Percentiles rank a stretch among this genome's conserved stretches.
Evolutionary conservation across 164 flowering plant genomes (phyloP).

Genomic region (Saururus chinensis): DNA sequence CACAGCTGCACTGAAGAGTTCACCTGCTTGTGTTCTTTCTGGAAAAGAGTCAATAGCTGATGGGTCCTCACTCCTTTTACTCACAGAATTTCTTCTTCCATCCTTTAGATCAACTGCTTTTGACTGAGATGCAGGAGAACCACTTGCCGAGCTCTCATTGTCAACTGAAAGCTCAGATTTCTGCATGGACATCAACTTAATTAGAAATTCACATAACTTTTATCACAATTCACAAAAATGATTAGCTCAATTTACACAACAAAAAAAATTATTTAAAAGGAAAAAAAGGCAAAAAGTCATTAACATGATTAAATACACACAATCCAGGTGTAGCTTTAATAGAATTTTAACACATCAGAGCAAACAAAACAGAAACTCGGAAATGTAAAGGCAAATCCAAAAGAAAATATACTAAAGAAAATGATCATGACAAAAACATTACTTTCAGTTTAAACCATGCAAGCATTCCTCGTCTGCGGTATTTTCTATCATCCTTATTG

Average conservation of each 20-base stretch:
- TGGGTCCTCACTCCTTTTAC: constrained; percentile 41
- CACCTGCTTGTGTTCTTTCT: constrained; percentile 68
- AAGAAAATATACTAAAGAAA: neutral
- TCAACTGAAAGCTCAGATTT: constrained; percentile 47
- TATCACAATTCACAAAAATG: neutral
- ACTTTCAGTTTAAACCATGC: constrained; percentile 75
- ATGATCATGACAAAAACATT: constrained; percentile 9
- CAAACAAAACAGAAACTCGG: no score
- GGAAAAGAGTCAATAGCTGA: constrained; percentile 33
- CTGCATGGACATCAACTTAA: constrained; percentile 26
- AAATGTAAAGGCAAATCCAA: neutral
- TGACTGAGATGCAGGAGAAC: constrained; percentile 55
- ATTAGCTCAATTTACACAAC: neutral
- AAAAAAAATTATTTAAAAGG: neutral
- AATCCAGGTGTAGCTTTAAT: no score
- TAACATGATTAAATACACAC: no score
- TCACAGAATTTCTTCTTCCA: constrained; percentile 45
- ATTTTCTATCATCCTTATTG: constrained; percentile 44
- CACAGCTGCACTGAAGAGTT: constrained; percentile 44
- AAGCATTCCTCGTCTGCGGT: constrained; percentile 67
- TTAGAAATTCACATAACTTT: neutral
- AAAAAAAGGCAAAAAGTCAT: neutral
- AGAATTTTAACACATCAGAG: no score
- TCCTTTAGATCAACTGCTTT: constrained; percentile 39
- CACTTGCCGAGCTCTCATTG: constrained; percentile 48